Conservation (phyloP, 2,329 filamentous ascomycete species). For the Cladosporium cucumerinum region DNA sequence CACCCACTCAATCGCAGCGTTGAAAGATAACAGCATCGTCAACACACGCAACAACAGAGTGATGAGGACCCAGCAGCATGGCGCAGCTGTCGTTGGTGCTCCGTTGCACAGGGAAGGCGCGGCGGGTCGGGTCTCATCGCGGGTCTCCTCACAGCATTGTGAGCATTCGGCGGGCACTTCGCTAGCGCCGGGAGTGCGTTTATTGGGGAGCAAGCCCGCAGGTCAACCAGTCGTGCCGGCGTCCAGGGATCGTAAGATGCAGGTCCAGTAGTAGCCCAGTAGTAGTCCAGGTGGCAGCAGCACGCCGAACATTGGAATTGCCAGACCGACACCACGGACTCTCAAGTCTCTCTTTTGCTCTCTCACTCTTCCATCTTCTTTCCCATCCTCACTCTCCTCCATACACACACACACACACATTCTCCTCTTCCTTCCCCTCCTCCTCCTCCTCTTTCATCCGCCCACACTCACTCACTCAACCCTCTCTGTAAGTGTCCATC, state of each 20-base stretch:
- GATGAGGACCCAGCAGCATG: constrained; percentile 10
- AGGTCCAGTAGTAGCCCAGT: background rate
- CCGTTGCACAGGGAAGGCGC: background rate
- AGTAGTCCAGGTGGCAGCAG: constrained; percentile 1
- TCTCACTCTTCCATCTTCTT: background rate
- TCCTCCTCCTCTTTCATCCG: background rate
- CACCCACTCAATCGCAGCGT: background rate
- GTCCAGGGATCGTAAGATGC: constrained; percentile 13
- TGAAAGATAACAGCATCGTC: background rate
- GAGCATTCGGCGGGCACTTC: background rate
- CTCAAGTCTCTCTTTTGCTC: background rate
- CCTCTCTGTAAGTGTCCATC: constrained; percentile 8
- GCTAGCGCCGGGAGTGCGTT: constrained; percentile 13
- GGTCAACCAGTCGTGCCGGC: constrained; percentile 5
- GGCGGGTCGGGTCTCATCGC: constrained; percentile 9
- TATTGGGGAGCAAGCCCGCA: constrained; percentile 11
- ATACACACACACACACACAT: constrained; percentile 6
- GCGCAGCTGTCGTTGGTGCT: constrained; percentile 2
- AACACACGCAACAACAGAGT: background rate
- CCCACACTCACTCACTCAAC: background rate
- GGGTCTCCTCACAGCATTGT: constrained; percentile 7
- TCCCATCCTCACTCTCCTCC: background rate
- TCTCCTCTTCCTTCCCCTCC: constrained; percentile 19
- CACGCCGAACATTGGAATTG: background rate
- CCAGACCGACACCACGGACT: background rate